Evolutionary conservation across 2,329 filamentous ascomycete species (phyloP), one percentile per base, ranked within the genome.

Genomic region (Penicillium sp.): DNA sequence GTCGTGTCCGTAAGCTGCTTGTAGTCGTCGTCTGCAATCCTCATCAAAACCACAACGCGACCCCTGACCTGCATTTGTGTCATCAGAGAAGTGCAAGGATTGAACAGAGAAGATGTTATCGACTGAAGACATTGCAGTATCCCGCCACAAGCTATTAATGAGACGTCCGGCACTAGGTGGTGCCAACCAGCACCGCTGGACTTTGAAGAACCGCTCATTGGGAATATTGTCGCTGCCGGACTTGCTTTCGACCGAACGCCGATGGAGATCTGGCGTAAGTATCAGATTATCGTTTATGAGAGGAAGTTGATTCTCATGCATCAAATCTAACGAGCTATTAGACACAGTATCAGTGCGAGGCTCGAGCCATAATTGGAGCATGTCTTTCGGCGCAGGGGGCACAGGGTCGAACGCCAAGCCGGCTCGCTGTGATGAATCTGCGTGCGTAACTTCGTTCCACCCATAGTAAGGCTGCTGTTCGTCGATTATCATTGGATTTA

Each of bases 121-220:
- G 39, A 72, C 59, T 1, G 65, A 60, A 32, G 66, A 72, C 48
- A 61, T 55, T 16, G 70, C 71, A 32, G 74, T 66, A 54, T 77
- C 73, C 22, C 67, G 65, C 75, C 75, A 78, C 4, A 78, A 55
- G 9, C 59, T 69, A 40, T 75, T 74, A 64, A 77, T 76, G 18
- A 76, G 65, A 1, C 75, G 71, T 3, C 74, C 65, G 3, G 68
- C 67, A 32, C 71, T 73, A 3, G 71, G 61, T 29, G 74, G 70
- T 45, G 70, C 71, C 16, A 74, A 60, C 75, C 75, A 78, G 56
- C 69, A 76, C 27, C 71, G 66, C 53, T 77, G 73, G 1, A 78
- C 73, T 48, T 67, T 73, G 31, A 68, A 62, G 51, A 77, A 78
- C 5, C 75, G 64, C 51, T 78, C 75, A 51, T 65, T 74, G 4